Conservation (phyloP, 306 rosid species). For the Quercus cerris region DNA sequence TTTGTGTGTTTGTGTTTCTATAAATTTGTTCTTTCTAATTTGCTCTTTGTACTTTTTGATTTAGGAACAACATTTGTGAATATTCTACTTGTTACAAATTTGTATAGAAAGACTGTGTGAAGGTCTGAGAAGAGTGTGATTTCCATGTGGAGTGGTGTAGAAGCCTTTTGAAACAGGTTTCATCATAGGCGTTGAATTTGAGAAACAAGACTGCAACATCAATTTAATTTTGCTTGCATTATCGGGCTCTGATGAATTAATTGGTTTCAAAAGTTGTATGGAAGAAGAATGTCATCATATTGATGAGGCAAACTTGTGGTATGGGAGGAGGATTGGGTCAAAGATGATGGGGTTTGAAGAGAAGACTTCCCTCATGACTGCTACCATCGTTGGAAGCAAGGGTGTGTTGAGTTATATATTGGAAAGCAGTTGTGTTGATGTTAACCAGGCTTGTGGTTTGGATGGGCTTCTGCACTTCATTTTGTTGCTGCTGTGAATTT, state of each 20-base stretch:
- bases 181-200: conserved; percentile 35
- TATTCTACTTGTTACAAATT: conserved; percentile 4
- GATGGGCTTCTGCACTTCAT: conserved; percentile 10
- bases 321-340: conserved; percentile 64
- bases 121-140: neutral
- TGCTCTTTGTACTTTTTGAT: neutral
- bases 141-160: too few relatives aligned
- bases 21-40: conserved; percentile 13
- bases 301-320: conserved; percentile 63
- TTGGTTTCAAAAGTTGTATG: conserved; percentile 49
- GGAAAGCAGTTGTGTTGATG: conserved; percentile 17
- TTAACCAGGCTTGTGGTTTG: too few relatives aligned
- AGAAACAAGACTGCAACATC: conserved; percentile 26
- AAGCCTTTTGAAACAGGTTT: too few relatives aligned
- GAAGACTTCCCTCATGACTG: conserved; percentile 73
- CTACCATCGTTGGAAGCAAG: conserved; percentile 74
- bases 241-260: conserved; percentile 49
- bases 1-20: conserved; percentile 8
- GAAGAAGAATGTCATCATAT: conserved; percentile 48
- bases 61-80: neutral
- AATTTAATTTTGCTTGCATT: conserved; percentile 46
- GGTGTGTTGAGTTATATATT: conserved; percentile 50
- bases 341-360: conserved; percentile 58
- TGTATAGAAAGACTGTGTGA: conserved; percentile 15
- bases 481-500: conserved; percentile 67